Base-by-base conservation (phyloP, 2,329 filamentous ascomycete species). In the Alternaria sp. region DNA sequence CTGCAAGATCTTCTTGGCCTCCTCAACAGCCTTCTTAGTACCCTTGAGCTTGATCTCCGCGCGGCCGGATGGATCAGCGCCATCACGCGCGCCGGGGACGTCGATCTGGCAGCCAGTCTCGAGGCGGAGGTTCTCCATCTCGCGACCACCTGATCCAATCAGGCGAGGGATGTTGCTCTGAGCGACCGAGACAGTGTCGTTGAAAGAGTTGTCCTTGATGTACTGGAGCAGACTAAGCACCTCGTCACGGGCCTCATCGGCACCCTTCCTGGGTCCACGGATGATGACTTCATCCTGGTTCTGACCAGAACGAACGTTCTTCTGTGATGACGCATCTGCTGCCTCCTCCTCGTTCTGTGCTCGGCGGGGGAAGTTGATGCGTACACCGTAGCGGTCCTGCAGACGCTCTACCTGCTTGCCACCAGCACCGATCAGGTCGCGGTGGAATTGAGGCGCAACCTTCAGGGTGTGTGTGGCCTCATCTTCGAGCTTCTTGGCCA, bases 21-120 rank as follows among this genome's bases (percentile, higher is more conserved):
- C 92, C 53, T 94, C 90, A 55, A 99, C 96, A 77, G 96, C 91
- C 70, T 92, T 85, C 84, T 97, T 96, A 23, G 93, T 97, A 58
- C 96, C 96, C 87, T 94, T 96, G 80, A 99, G 88, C 78, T 89
- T 90, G 75, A 99, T 95, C 73, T 97, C 92, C 14, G 96, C 93
- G 64, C 90, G 87, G 10, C 89, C 87, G 53, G 87, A 86, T 10
- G 87, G 83, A 71, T 90, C 87, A 25, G 85, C 83, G 15, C 88
- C 87, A 69, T 96, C 93, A 63, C 90, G 88, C 59, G 89, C 90
- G 65, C 92, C 90, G 25, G 96, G 96, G 53, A 99, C 92, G 77
- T 98, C 95, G 69, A 99, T 95, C 81, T 92, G 92, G 23, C 94
- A 94, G 58, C 93, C 93, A 51, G 93, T 97, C 59, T 88, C 85